These are phyloP conservation scores for Apium graveolens DNA, from an alignment of 129 eudicot genomes.

Conservation along the genomic window DNA sequence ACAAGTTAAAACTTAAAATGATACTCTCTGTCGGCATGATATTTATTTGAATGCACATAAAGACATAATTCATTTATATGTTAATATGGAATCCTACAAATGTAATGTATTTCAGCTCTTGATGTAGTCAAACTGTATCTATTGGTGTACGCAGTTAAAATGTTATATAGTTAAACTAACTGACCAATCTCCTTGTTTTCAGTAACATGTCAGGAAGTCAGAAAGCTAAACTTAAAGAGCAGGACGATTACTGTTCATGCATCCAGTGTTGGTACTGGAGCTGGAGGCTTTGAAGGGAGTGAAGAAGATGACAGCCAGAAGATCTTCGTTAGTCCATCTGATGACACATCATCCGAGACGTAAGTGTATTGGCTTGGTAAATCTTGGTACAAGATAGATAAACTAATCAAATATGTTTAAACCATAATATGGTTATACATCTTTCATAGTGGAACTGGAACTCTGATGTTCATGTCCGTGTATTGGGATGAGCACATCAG, in stretches of 20 bases:
- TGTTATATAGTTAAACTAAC: not conserved
- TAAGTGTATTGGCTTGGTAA: constrained; percentile 24
- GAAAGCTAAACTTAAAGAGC: constrained; percentile 19
- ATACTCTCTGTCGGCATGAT: not conserved
- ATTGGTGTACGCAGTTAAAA: not conserved
- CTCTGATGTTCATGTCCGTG: not conserved
- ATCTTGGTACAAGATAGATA: not conserved
- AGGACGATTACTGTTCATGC: constrained; percentile 44
- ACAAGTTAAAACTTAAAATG: not conserved
- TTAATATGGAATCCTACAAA: not conserved
- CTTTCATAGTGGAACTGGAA: not conserved
- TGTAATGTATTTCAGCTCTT: not conserved
- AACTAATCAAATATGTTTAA: not conserved
- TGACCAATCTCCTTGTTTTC: constrained; percentile 18
- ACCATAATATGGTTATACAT: not conserved
- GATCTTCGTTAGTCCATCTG: constrained; percentile 28
- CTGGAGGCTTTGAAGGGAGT: constrained; percentile 69
- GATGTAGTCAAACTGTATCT: not conserved
- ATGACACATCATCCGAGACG: constrained; percentile 46
- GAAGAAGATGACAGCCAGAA: constrained; percentile 45
- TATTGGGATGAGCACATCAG: not conserved
- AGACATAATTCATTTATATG: no score
- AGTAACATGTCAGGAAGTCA: constrained; percentile 38
- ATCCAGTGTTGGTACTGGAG: constrained; percentile 63
- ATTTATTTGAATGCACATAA: not conserved